These are phyloP conservation scores for Pulveroboletus sp. DNA, from an alignment of 768 basidiomycete genomes.

Conservation along the genomic window DNA sequence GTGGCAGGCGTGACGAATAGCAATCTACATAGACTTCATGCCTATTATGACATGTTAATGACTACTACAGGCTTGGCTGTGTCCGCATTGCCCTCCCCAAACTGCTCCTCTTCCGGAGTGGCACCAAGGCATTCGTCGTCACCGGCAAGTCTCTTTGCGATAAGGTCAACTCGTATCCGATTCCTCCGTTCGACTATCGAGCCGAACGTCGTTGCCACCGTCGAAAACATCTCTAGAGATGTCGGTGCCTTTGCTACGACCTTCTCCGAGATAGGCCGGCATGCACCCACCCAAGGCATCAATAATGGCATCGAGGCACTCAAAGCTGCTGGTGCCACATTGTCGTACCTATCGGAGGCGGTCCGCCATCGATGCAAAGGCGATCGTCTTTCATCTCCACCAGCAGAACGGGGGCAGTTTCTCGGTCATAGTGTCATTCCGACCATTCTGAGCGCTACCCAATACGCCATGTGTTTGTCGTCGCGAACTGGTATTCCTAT, in stretches of 20 bases:
- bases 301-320: slow-evolving; percentile 51
- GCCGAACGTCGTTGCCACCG: slow-evolving; percentile 24
- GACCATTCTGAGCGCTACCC: slow-evolving; percentile 76
- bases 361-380: slow-evolving; percentile 76
- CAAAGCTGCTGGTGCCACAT: slow-evolving; percentile 55
- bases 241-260: slow-evolving; percentile 60
- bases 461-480: slow-evolving; percentile 51
- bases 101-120: slow-evolving; percentile 50
- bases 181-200: slow-evolving; percentile 13
- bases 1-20: slow-evolving; percentile 11
- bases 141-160: slow-evolving; percentile 66
- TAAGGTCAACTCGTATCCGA: slow-evolving; percentile 40
- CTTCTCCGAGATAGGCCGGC: slow-evolving; percentile 71
- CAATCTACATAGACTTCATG: slow-evolving; percentile 11
- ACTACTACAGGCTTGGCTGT: slow-evolving; percentile 70
- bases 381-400: slow-evolving; percentile 61
- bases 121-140: slow-evolving; percentile 63
- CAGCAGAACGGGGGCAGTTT: slow-evolving; percentile 49
- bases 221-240: slow-evolving; percentile 47
- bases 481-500: background rate
- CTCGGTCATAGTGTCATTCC: slow-evolving; percentile 73
- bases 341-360: slow-evolving; percentile 73
- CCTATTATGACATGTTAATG: too few species aligned
- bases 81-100: slow-evolving; percentile 59
- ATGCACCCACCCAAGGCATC: slow-evolving; percentile 67